phyloP scores from a whole-genome alignment of 1,139 yeast species.

The Protomyces inundatus region DNA sequence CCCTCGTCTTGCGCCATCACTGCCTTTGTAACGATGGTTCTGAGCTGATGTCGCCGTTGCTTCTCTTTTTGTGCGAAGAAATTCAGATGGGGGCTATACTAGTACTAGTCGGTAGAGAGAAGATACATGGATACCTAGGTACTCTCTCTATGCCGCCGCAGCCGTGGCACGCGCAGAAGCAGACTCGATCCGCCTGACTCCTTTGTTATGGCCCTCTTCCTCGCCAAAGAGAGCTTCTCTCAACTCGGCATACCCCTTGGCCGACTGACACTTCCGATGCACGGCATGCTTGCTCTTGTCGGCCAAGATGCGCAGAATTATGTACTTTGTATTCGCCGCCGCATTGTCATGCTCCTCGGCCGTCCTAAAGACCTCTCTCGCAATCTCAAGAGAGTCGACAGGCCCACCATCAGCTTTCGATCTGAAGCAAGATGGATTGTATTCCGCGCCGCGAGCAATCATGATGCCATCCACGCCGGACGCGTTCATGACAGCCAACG shows the following conservation, averaged over 20 bases:
- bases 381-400: constrained; percentile 41
- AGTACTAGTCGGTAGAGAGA: too few species aligned
- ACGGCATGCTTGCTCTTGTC: constrained; percentile 54
- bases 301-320: constrained; percentile 71
- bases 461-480: constrained; percentile 71
- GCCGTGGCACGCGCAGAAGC: not conserved
- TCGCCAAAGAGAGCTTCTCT: not conserved
- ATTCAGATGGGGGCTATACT: too few species aligned
- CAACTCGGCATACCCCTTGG: constrained; percentile 55
- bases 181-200: not conserved
- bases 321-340: constrained; percentile 70
- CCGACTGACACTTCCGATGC: constrained; percentile 54
- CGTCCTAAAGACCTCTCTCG: constrained; percentile 53
- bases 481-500: constrained; percentile 47
- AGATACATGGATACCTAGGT: too few species aligned
- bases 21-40: too few species aligned
- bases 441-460: constrained; percentile 90
- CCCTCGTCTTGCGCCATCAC: constrained; percentile 16
- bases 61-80: too few species aligned
- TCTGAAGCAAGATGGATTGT: constrained; percentile 72
- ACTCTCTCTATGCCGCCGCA: too few species aligned
- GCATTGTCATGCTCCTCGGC: constrained; percentile 57
- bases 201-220: not conserved
- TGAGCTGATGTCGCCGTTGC: too few species aligned
- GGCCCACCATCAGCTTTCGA: constrained; percentile 21